Conservation (phyloP, 192 early-diverging fungal species). For the Backusella tarrabulga region DNA sequence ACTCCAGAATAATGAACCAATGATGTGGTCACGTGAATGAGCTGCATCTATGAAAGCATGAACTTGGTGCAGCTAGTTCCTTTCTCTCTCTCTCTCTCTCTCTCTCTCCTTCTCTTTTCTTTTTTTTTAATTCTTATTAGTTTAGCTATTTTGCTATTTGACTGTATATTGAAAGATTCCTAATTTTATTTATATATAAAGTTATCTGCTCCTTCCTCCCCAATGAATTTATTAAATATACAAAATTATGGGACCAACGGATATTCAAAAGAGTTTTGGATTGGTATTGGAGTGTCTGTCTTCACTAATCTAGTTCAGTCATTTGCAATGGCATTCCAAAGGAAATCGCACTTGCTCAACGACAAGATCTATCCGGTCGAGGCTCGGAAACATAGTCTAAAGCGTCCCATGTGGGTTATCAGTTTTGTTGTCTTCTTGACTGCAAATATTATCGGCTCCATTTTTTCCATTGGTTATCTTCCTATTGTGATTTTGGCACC, state of each 20-base stretch:
- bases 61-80: neutral
- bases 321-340: constrained; percentile 72
- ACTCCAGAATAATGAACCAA: neutral
- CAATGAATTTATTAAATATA: neutral
- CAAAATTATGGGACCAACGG: neutral
- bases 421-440: constrained; percentile 66
- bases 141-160: neutral
- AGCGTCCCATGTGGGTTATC: constrained; percentile 62
- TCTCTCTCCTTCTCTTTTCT: neutral
- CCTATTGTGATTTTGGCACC: constrained; percentile 79
- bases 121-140: neutral
- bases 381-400: constrained; percentile 46
- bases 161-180: neutral
- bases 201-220: neutral
- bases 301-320: constrained; percentile 37
- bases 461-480: constrained; percentile 72
- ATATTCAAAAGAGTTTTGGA: constrained; percentile 28
- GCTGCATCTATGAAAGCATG: neutral
- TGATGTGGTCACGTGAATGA: neutral
- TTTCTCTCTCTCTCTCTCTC: neutral
- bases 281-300: constrained; percentile 26
- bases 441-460: constrained; percentile 68
- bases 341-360: constrained; percentile 68
- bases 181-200: neutral
- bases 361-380: constrained; percentile 51